Base-by-base conservation (phyloP, 1,284 basidiomycete species). In the Coriolopsis trogii region DNA sequence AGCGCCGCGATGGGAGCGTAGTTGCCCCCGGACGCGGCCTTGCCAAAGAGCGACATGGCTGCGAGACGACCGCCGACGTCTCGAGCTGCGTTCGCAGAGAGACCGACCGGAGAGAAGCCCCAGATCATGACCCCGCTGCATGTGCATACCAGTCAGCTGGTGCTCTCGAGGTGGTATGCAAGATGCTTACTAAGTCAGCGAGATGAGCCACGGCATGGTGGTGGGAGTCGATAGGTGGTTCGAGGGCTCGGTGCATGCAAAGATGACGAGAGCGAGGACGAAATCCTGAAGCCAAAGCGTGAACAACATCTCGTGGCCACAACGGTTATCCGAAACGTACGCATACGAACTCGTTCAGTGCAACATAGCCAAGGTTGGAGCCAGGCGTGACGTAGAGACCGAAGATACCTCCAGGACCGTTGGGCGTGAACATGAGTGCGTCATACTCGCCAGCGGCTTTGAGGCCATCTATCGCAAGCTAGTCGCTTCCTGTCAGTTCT, bases 1-100 rank as follows among this genome's bases (percentile, higher is more conserved):
- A 88, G 72, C 2, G 85, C 81, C 2, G 84, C 68, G 30, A 87
- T 76, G 1, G 84, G 85, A 3, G 83, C 81, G 60, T 87, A 88
- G 15, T 61, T 60, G 4, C 84, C 82, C 21, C 84, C 84, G 18
- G 70, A 64, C 16, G 84, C 85, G 51, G 68, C 59, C 3, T 37
- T 62, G 3, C 85, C 85, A 76, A 80, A 88, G 40, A 87, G 75
- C 0, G 81, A 73, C 62, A 87, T 57, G 4, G 74, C 79, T 54
- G 76, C 74, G 21, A 88, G 57, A 15, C 85, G 79, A 3, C 75
- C 82, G 16, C 86, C 87, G 41, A 89, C 37, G 62, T 89, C 87
- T 59, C 86, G 82, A 26, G 86, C 85, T 2, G 83, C 69, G 64
- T 89, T 89, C 16, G 84, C 73, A 12, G 82, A 77, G 51, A 88